Evolutionary conservation across 495 filamentous ascomycete species (phyloP).

Genomic region (Xylaria venustula): DNA sequence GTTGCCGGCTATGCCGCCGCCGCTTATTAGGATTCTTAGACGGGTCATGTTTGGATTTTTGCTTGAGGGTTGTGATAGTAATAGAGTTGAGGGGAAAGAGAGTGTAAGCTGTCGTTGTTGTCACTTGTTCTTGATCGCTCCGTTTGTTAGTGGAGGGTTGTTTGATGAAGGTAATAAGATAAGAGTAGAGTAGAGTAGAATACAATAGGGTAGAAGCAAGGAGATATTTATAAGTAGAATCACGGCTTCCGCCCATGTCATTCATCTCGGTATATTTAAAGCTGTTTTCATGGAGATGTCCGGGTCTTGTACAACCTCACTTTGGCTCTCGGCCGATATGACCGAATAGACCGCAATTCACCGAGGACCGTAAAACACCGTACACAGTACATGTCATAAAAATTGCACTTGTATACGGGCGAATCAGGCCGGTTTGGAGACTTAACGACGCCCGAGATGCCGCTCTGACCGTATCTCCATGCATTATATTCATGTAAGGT

Average conservation of each 20-base stretch:
- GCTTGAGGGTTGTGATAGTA: not conserved
- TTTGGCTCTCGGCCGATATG: not conserved
- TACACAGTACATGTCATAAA: too few relatives aligned
- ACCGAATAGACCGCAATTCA: slow-evolving; percentile 12
- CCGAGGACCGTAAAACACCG: not conserved
- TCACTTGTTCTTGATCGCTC: not conserved
- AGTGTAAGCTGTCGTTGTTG: not conserved
- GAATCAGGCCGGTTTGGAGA: too few relatives aligned
- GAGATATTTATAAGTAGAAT: not conserved
- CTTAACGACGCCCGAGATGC: not conserved
- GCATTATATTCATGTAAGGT: too few relatives aligned
- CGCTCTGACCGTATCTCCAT: too few relatives aligned
- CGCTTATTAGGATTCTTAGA: slow-evolving; percentile 48
- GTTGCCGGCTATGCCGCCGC: slow-evolving; percentile 43
- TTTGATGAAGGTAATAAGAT: too few relatives aligned
- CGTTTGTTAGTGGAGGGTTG: not conserved
- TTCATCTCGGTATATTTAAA: not conserved
- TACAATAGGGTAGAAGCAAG: too few relatives aligned
- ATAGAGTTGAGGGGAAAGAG: not conserved
- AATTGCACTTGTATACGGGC: too few relatives aligned
- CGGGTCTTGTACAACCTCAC: not conserved
- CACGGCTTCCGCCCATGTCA: not conserved
- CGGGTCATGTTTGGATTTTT: slow-evolving; percentile 14
- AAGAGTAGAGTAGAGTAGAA: too few relatives aligned
- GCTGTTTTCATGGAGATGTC: not conserved